Conservation (phyloP, 2,329 filamentous ascomycete genomes). For the Colletotrichum lupini region DNA sequence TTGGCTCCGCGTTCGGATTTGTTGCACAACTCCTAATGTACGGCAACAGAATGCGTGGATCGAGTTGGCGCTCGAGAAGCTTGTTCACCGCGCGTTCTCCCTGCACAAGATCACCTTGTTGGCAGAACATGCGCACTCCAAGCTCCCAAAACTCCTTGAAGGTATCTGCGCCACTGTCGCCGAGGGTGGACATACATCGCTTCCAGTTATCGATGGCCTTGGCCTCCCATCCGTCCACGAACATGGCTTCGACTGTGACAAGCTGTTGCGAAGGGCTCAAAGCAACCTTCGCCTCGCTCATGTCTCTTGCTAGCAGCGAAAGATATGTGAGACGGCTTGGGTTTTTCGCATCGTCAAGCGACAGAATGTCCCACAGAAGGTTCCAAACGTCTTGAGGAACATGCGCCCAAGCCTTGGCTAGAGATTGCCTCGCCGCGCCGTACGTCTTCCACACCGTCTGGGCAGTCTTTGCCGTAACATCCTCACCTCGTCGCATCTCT, state of each 20-base stretch:
- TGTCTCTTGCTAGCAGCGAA: constrained; percentile 72
- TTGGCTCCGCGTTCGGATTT: constrained; percentile 55
- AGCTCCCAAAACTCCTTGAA: constrained; percentile 71
- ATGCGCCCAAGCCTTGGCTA: constrained; percentile 59
- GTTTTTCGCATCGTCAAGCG: constrained; percentile 61
- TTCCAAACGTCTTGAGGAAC: constrained; percentile 72
- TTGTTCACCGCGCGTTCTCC: constrained; percentile 67
- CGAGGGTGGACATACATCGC: constrained; percentile 64
- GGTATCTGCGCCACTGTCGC: constrained; percentile 54
- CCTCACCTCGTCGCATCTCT: constrained; percentile 41
- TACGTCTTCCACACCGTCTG: constrained; percentile 62
- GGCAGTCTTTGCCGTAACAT: constrained; percentile 46
- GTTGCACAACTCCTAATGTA: constrained; percentile 77
- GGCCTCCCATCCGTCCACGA: constrained; percentile 68
- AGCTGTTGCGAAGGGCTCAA: constrained; percentile 70
- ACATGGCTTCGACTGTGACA: constrained; percentile 75
- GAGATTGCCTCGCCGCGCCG: constrained; percentile 53
- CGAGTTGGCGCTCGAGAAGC: constrained; percentile 60
- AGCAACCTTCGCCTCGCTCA: constrained; percentile 66
- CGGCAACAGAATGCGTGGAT: constrained; percentile 70
- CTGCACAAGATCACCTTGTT: constrained; percentile 66
- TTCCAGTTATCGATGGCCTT: constrained; percentile 74
- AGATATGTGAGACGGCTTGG: constrained; percentile 70
- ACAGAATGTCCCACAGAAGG: constrained; percentile 73
- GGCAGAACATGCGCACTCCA: constrained; percentile 73